phyloP scores from a whole-genome alignment of 2,329 filamentous ascomycete species.

The Pseudogymnoascus sp. region DNA sequence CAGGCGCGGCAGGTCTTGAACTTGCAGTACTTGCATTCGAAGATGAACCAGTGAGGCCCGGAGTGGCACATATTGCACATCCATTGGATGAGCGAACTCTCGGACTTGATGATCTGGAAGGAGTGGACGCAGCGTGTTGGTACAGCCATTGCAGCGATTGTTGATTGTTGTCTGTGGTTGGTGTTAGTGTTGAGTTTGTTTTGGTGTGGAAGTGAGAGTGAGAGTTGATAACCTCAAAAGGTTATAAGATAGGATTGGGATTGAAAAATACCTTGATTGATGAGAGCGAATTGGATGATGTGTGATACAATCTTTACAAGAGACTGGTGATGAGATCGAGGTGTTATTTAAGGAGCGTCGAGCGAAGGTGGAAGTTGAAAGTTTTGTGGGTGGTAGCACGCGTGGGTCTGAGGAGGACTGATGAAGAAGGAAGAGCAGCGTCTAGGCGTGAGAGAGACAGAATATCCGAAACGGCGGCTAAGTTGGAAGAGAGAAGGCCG shows the following conservation, averaged over 20 bases:
- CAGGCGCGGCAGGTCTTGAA: slow-evolving; percentile 58
- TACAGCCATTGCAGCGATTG: slow-evolving; percentile 42
- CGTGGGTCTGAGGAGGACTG: neutral
- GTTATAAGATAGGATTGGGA: neutral
- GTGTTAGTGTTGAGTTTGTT: neutral
- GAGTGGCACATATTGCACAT: slow-evolving; percentile 58
- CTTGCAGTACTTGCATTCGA: slow-evolving; percentile 63
- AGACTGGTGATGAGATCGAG: neutral
- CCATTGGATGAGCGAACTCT: slow-evolving; percentile 60
- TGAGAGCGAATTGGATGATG: neutral
- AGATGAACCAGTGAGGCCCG: slow-evolving; percentile 63
- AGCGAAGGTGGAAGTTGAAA: neutral
- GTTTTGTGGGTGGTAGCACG: neutral
- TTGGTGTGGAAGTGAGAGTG: neutral
- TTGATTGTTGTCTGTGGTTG: neutral
- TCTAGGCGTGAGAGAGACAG: slow-evolving; percentile 1
- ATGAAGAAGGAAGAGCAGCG: neutral
- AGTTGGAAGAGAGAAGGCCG: neutral
- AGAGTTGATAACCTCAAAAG: neutral
- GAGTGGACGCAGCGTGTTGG: slow-evolving; percentile 53
- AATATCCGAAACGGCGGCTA: slow-evolving; percentile 6
- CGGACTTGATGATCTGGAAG: slow-evolving; percentile 62
- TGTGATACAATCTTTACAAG: neutral
- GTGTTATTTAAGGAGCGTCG: neutral
- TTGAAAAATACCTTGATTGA: neutral